Base-by-base conservation (phyloP, 768 basidiomycete genomes). In the Tylopilus balloui region DNA sequence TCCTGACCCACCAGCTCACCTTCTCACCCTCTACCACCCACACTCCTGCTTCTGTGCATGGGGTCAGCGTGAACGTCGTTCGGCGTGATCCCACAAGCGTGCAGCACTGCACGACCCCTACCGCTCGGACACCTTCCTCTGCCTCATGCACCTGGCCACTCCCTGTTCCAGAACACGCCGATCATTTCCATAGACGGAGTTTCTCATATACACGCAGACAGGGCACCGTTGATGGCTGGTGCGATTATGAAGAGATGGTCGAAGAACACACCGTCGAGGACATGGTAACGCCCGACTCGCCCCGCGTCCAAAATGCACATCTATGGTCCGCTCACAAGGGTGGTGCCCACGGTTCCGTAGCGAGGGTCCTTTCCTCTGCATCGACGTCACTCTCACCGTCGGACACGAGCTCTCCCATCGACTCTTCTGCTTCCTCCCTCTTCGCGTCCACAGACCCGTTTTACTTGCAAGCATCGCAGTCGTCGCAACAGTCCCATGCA, bases 401-500 rank as follows among this genome's bases (percentile, higher is more conserved):
- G 9, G 47, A 40, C 49, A 48, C 47, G 40, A 50, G 14, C 48
- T 51, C 59, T 35, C 57, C 69, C 45, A 44, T 58, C 29, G 67
- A 66, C 21, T 21, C 60, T 1, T 56, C 40, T 45, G 1, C 54
- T 21, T 29, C 67, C 45, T 72, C 73, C 29, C 54, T 64, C 27
- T 77, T 77, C 58, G 63, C 73, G 1, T 70, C 73, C 43, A 72
- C 76, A 11, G 77, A 78, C 53, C 77, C 76, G n/a, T 77, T 77
- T 60, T 77, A 73, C 55, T 55, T 75, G 50, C 73, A 76, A 19
- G 69, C 69, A 20, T 57, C 64, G n/a, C 75, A 76, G 52, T 50
- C 69, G 52, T 50, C 69, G 11, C 70, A 71, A 47, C 60, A 67
- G 32, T 43, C 69, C 0, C 61, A 64, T 31, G 19, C 61, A 11